Evolutionary conservation across 164 flowering plant species (phyloP), one percentile per base, ranked within the genome.

Genomic region (Magnolia changhungtana): DNA sequence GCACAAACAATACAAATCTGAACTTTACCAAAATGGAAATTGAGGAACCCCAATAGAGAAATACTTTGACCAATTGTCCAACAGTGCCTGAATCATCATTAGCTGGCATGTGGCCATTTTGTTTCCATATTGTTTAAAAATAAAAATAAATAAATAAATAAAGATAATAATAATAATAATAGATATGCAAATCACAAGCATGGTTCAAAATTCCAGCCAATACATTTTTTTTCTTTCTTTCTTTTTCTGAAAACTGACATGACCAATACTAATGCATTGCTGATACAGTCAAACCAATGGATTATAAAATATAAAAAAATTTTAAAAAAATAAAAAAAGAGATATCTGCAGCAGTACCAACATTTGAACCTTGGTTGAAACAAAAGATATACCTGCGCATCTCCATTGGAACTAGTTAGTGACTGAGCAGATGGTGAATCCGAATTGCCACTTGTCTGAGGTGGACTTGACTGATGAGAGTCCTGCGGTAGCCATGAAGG

Each of bases 381-480:
- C 7, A 11, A 55, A 16, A 68, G 27, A 27, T 68, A 29, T 86
- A 96, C 99, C 92, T 89, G 98, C 73, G 87, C 87, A 52, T 91
- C 98, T 69, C 96, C 98, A 87, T 86, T 89, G 71, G 98, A 94
- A 86, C 91, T 92, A 69, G 98, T 94, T 68, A 88, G 95, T 64
- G 98, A 92, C 74, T 71, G 96, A 8, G 89, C 86, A 76, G 95
- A 87, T 24, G 92, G 86, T 74, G 97, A 91, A 87, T 89, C 94
- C 51, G 99, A 94, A 81, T 90, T 90, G 73, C 89, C 84, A 86
- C 96, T 94, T 72, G 91, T 87, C 77, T 89, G 98, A 72, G 98
- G 90, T 69, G 98, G 96, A 71, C 96, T 91, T 5, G 87, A 85
- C 77, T 86, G 85, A 68, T 83, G 84, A 59, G 84, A 73, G 45